phyloP scores from a whole-genome alignment of 1,284 basidiomycete species.

The Ustanciosporium gigantosporum region DNA sequence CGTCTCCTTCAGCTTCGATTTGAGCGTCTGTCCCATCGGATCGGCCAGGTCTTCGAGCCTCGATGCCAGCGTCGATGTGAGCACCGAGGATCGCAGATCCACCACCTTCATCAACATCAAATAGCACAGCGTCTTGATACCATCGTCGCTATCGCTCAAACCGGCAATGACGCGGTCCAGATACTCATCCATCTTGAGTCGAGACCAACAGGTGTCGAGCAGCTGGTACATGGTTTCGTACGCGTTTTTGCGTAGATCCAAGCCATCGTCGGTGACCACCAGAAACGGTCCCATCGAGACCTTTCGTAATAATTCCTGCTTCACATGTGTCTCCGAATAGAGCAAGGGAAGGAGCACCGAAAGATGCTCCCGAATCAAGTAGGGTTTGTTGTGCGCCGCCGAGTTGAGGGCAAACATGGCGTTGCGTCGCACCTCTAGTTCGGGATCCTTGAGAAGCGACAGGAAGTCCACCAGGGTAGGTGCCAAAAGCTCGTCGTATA shows the following conservation, averaged over 20 bases:
- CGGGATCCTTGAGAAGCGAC: slow-evolving; percentile 78
- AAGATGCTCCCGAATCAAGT: slow-evolving; percentile 85
- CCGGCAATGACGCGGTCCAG: slow-evolving; percentile 79
- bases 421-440: slow-evolving; percentile 62
- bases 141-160: slow-evolving; percentile 80
- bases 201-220: slow-evolving; percentile 83
- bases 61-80: slow-evolving; percentile 76
- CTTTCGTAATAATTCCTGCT: slow-evolving; percentile 65
- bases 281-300: slow-evolving; percentile 99
- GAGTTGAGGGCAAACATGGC: slow-evolving; percentile 79
- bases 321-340: slow-evolving; percentile 83
- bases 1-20: slow-evolving; percentile 72
- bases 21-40: slow-evolving; percentile 78
- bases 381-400: slow-evolving; percentile 88
- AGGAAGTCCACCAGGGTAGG: slow-evolving; percentile 87
- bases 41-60: slow-evolving; percentile 83
- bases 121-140: slow-evolving; percentile 94
- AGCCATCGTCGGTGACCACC: slow-evolving; percentile 88
- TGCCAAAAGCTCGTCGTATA: slow-evolving; percentile 85
- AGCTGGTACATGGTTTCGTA: slow-evolving; percentile 97
- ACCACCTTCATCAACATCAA: slow-evolving; percentile 91
- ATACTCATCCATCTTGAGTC: slow-evolving; percentile 83
- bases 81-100: slow-evolving; percentile 65
- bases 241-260: slow-evolving; percentile 84
- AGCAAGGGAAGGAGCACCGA: slow-evolving; percentile 75